Evolutionary conservation across 73 alveolate species (phyloP), one percentile per base, ranked within the genome.

Genomic region (Stentor coeruleus): DNA sequence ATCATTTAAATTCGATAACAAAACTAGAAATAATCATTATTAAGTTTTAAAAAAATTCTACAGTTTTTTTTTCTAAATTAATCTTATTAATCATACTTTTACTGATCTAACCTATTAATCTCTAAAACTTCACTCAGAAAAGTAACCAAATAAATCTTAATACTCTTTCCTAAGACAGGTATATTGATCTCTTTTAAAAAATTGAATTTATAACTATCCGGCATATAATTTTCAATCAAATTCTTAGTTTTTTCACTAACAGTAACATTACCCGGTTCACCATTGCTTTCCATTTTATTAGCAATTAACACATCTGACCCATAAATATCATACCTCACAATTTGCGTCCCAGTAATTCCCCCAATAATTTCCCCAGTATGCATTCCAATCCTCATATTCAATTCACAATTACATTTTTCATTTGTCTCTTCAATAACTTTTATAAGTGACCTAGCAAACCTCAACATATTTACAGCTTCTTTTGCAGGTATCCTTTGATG

Each of bases 351-450:
- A 20, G 83, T 40, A 20, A 87, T 88, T 36, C 93, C 93, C 20
- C 93, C 93, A 37, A 84, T 87, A 26, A 87, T 87, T 28, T 66
- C 39, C 49, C 96, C 99, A 15, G 98, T 95, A 74, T 95, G 99
- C 26, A 95, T 93, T 11, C 99, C 99, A 28, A 95, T 95, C 82
- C 99, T 89, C 99, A 95, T 95, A 60, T 91, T 91, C 33, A 94
- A 90, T n/a, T 40, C 73, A 74, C 97, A 58, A 74, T 77, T 74
- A 85, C 89, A 74, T 89, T 92, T 38, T 15, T 35, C 26, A 81
- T 88, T n/a, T 89, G 90, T 85, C 97, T 89, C 96, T 66, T 92
- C 84, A 15, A 97, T 97, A 4, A 95, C 91, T 66, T 93, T 95
- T 20, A 97, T 93, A 98, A 97, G 94, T 41, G 91, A 92, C 82